Conservation (phyloP, 2,329 filamentous ascomycete genomes). For the Aspergillus sp. region DNA sequence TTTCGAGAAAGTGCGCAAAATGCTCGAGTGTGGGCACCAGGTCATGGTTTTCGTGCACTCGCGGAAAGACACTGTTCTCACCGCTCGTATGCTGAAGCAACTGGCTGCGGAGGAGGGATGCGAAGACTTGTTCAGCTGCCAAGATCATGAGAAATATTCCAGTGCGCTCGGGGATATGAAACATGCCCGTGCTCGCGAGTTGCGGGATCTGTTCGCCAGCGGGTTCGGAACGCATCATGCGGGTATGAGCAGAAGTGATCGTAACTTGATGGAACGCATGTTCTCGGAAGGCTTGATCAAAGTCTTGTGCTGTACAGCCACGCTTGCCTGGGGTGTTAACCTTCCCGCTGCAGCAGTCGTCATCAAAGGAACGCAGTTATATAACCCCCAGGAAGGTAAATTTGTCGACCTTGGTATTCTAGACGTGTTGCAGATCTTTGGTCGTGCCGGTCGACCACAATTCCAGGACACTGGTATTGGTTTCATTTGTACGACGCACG, state of each 20-base stretch:
- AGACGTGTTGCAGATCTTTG: constrained; percentile 96
- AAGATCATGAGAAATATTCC: constrained; percentile 74
- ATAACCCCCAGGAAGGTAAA: constrained; percentile 93
- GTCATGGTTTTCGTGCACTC: constrained; percentile 99
- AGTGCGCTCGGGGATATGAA: constrained; percentile 81
- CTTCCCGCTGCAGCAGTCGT: constrained; percentile 93
- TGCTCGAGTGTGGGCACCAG: constrained; percentile 90
- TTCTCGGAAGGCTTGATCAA: constrained; percentile 92
- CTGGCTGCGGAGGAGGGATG: constrained; percentile 81
- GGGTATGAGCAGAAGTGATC: constrained; percentile 90
- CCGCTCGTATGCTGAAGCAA: constrained; percentile 80
- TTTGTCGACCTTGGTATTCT: constrained; percentile 95
- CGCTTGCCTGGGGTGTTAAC: constrained; percentile 97
- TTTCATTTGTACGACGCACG: constrained; percentile 96
- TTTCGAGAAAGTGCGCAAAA: constrained; percentile 92
- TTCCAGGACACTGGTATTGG: constrained; percentile 98
- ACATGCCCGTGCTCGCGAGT: constrained; percentile 77
- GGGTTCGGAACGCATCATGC: constrained; percentile 95
- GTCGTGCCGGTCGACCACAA: constrained; percentile 94
- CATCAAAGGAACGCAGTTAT: constrained; percentile 97
- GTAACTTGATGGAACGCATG: constrained; percentile 91
- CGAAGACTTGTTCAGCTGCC: constrained; percentile 79
- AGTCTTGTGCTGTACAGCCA: constrained; percentile 96
- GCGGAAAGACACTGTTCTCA: constrained; percentile 86
- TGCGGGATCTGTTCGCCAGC: constrained; percentile 84